A percentile compares a stretch with the other conserved stretches of the same genome.
Conservation (phyloP, 2,329 filamentous ascomycete genomes). For the Chaetomium olivaceum region DNA sequence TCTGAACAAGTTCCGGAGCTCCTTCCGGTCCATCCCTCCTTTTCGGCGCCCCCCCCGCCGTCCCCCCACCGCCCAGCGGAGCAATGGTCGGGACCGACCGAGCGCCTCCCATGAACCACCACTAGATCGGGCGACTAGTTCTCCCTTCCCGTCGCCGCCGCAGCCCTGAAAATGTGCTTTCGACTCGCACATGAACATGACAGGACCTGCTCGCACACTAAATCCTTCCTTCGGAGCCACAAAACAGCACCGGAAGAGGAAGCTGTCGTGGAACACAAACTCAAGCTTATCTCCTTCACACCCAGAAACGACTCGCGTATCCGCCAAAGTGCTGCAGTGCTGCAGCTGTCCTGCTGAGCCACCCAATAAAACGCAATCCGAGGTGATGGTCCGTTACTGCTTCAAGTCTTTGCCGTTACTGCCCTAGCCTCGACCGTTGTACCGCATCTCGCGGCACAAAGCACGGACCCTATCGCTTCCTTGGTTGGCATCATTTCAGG, state of each 20-base stretch:
- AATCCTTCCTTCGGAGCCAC: not conserved
- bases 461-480: conserved; percentile 20
- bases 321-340: conserved; percentile 2
- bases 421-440: conserved; percentile 5
- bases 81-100: not conserved
- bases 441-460: not conserved
- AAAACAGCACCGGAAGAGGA: conserved; percentile 3
- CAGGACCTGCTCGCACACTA: not conserved
- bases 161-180: not conserved
- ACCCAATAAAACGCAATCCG: not conserved
- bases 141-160: not conserved
- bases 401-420: not conserved
- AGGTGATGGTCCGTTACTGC: not conserved
- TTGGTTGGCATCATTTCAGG: not conserved
- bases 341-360: conserved; percentile 16
- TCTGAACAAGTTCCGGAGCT: conserved; percentile 4
- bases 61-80: not conserved
- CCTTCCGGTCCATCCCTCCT: not conserved
- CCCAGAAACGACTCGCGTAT: not conserved
- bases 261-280: conserved; percentile 21
- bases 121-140: not conserved
- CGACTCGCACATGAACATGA: not conserved
- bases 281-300: conserved; percentile 18
- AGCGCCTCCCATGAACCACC: not conserved
- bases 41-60: not conserved